phyloP scores from a whole-genome alignment of 1,284 basidiomycete species.

The Erythrobasidium hasegawianum region DNA sequence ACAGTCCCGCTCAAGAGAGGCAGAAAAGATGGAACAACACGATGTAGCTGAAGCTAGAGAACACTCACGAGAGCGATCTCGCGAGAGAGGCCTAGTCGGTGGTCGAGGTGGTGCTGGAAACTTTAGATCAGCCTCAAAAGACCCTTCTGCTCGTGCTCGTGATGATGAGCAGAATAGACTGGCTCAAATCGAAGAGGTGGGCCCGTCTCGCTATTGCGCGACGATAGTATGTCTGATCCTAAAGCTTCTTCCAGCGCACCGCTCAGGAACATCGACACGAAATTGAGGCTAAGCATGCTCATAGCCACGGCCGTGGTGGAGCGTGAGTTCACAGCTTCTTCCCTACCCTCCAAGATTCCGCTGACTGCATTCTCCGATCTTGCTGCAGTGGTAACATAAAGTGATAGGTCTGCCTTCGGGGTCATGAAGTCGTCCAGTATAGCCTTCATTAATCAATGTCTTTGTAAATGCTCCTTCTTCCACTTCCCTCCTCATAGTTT shows the following conservation, averaged over 20 bases:
- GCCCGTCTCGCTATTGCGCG: no score
- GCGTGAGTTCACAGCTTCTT: conserved; percentile 13
- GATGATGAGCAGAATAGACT: conserved; percentile 10
- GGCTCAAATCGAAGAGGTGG: conserved; percentile 15
- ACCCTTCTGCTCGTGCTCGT: conserved; percentile 6
- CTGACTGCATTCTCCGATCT: background rate
- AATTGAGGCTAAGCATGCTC: conserved; percentile 18
- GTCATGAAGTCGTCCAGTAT: no score
- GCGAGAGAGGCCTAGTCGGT: conserved; percentile 11
- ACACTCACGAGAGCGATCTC: conserved; percentile 26
- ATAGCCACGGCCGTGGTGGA: conserved; percentile 32
- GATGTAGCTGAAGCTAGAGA: conserved; percentile 26
- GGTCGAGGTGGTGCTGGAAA: conserved; percentile 35
- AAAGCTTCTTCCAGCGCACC: conserved; percentile 2
- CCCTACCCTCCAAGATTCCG: no score
- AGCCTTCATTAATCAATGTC: no score
- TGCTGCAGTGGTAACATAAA: conserved; percentile 25
- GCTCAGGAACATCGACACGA: conserved; percentile 15
- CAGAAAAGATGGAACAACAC: background rate
- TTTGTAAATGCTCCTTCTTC: no score
- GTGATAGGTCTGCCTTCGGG: background rate
- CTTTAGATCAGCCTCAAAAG: conserved; percentile 21
- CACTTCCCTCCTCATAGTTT: no score
- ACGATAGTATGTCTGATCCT: no score
- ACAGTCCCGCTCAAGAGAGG: conserved; percentile 16